Percentiles rank a stretch among this genome's conserved stretches.
These are phyloP conservation scores for Gossypium gossypioides DNA, from an alignment of 441 rosid species.

Conservation along the genomic window DNA sequence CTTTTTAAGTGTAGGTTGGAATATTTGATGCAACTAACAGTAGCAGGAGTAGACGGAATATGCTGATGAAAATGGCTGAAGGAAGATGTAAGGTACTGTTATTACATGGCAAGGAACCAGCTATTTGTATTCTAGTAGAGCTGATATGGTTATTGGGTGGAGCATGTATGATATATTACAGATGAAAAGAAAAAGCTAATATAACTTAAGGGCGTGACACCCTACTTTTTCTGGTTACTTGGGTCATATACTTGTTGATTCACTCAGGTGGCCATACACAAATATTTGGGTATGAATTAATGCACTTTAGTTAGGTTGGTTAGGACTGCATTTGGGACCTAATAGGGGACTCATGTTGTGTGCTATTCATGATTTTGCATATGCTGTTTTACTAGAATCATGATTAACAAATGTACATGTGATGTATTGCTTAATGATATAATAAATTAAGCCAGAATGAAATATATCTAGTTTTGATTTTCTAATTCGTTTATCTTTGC, in stretches of 20 bases:
- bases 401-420: neutral
- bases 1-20: constrained; percentile 58
- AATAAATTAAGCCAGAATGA: neutral
- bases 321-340: neutral
- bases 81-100: constrained; percentile 88
- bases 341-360: neutral
- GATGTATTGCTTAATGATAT: neutral
- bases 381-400: neutral
- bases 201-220: neutral
- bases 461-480: constrained; percentile 2
- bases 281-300: neutral
- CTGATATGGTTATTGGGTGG: constrained; percentile 6
- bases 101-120: neutral
- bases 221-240: neutral
- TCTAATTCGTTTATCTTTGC: constrained; percentile 6
- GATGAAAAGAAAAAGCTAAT: neutral
- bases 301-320: neutral
- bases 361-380: neutral
- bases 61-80: constrained; percentile 99
- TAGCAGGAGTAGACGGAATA: constrained; percentile 68
- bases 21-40: constrained; percentile 98
- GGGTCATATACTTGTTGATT: neutral
- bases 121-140: neutral
- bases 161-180: neutral
- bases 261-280: neutral